Conservation (phyloP, 2,329 filamentous ascomycete genomes). For the Mariannaea sp. region DNA sequence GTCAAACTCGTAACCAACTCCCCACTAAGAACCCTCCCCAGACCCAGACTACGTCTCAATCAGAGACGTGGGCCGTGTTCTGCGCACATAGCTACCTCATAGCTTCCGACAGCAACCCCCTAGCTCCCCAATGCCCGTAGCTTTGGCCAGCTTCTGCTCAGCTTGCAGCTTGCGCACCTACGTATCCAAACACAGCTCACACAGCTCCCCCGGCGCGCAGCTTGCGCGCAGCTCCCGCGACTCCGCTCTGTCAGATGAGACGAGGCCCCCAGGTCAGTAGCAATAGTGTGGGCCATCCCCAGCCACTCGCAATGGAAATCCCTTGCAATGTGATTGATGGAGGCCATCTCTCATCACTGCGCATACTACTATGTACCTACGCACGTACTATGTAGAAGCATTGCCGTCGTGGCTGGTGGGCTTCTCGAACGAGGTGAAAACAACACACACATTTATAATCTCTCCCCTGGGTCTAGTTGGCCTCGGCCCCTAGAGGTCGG, state of each 20-base stretch:
- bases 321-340: conserved; percentile 21
- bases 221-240: conserved; percentile 26
- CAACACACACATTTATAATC: conserved; percentile 19
- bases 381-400: too few species aligned
- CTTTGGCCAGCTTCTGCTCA: conserved; percentile 26
- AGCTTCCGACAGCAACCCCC: conserved; percentile 28
- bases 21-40: too few species aligned
- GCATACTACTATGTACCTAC: too few species aligned
- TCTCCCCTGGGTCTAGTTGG: conserved; percentile 15
- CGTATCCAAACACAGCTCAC: conserved; percentile 21
- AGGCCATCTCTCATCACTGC: conserved; percentile 30
- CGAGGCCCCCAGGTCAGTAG: conserved; percentile 24
- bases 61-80: conserved; percentile 24
- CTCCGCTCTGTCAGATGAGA: conserved; percentile 27
- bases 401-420: conserved; percentile 23
- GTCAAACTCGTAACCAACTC: background rate
- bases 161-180: background rate
- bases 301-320: conserved; percentile 24
- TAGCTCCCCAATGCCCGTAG: conserved; percentile 23
- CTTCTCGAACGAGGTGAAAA: conserved; percentile 29
- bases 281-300: conserved; percentile 19
- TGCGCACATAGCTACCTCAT: too few species aligned
- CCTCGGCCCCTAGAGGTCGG: conserved; percentile 20
- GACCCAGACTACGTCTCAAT: too few species aligned
- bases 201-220: conserved; percentile 24